phyloP scores from a whole-genome alignment of 495 filamentous ascomycete species.

The Aspergillus sclerotiicarbonarius region DNA sequence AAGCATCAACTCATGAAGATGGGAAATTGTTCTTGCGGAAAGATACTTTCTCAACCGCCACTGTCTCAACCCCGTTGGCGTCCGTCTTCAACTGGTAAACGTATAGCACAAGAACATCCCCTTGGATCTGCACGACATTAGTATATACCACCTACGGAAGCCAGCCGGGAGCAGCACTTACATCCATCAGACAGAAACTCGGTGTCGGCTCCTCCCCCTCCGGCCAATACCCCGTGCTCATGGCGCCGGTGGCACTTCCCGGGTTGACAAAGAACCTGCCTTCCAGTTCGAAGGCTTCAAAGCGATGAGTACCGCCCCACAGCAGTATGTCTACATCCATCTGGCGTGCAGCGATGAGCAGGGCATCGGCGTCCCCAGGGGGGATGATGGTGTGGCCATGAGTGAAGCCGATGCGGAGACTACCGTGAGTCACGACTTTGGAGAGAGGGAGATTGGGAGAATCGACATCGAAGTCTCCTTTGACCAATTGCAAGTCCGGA shows the following conservation, averaged over 20 bases:
- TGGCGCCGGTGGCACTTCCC: constrained; percentile 87
- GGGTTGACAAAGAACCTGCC: constrained; percentile 99
- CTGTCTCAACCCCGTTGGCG: constrained; percentile 82
- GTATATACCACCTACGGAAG: not conserved
- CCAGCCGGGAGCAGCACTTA: constrained; percentile 47
- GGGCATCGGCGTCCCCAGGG: constrained; percentile 81
- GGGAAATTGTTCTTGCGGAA: constrained; percentile 75
- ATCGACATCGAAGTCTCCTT: constrained; percentile 90
- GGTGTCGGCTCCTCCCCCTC: constrained; percentile 81
- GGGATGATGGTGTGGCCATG: constrained; percentile 96
- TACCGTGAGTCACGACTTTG: constrained; percentile 92
- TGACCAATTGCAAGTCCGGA: constrained; percentile 93
- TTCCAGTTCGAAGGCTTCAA: constrained; percentile 98
- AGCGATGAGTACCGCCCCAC: constrained; percentile 96
- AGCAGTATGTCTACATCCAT: constrained; percentile 96
- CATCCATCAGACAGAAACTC: constrained; percentile 99
- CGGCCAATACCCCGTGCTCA: constrained; percentile 67
- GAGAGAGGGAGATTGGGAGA: constrained; percentile 86
- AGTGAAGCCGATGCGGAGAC: constrained; percentile 90
- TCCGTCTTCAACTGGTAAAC: constrained; percentile 96
- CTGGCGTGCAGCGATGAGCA: constrained; percentile 90
- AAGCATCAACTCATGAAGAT: constrained; percentile 30
- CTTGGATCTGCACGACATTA: constrained; percentile 71
- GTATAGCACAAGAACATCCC: constrained; percentile 93
- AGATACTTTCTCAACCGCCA: constrained; percentile 95